A percentile compares a stretch with the other conserved stretches of the same genome.
Evolutionary conservation across 192 early-diverging fungal species (phyloP).

Genomic region (Coemansia sp.): DNA sequence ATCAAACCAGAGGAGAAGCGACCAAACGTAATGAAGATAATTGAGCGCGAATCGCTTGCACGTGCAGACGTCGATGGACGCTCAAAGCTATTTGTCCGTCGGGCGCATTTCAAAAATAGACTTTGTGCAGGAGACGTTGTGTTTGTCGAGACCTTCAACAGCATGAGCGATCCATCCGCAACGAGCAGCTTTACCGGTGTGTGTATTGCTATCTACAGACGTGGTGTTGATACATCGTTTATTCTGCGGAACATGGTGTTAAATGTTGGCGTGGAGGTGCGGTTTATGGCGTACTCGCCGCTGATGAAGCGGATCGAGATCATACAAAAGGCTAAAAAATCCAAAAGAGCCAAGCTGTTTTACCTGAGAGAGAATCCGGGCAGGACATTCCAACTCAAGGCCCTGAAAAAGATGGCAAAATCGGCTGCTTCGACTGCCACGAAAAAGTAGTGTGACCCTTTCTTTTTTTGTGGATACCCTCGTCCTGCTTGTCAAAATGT

Average conservation of each 20-base stretch:
- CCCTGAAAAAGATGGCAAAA: conserved; percentile 37
- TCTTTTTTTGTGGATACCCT: not conserved
- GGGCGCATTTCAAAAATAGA: conserved; percentile 56
- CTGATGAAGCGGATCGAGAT: conserved; percentile 72
- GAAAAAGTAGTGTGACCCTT: conserved; percentile 3
- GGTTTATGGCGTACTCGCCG: conserved; percentile 73
- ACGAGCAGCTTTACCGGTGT: conserved; percentile 70
- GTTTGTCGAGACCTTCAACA: conserved; percentile 67
- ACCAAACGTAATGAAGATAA: conserved; percentile 65
- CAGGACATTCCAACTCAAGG: conserved; percentile 63
- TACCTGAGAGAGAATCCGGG: conserved; percentile 77
- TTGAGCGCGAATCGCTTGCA: conserved; percentile 61
- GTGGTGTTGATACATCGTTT: conserved; percentile 73
- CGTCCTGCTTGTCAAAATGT: not conserved
- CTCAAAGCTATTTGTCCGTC: conserved; percentile 61
- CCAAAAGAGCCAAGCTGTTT: conserved; percentile 72
- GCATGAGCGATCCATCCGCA: conserved; percentile 46
- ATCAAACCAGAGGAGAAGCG: conserved; percentile 35
- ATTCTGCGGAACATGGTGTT: conserved; percentile 75
- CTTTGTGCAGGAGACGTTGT: conserved; percentile 63
- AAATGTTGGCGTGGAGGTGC: conserved; percentile 75
- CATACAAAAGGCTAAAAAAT: conserved; percentile 59
- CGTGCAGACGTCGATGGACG: conserved; percentile 61
- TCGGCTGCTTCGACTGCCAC: conserved; percentile 18
- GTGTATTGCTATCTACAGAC: conserved; percentile 69